Evolutionary conservation across 768 basidiomycete species (phyloP).

Genomic region (Candolleomyces efflorescens): DNA sequence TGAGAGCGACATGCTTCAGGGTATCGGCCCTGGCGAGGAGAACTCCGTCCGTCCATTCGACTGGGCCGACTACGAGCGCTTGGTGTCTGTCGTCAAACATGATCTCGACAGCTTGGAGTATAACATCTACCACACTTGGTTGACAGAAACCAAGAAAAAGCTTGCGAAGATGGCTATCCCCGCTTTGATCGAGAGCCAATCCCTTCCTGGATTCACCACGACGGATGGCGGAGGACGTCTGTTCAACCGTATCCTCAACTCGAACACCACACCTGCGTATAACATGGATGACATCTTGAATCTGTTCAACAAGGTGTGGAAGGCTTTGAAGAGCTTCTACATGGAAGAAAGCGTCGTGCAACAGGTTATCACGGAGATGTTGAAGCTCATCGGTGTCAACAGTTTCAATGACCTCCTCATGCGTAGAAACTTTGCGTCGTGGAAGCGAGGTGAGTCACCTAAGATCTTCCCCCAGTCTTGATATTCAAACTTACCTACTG

Average conservation of each 20-base stretch:
- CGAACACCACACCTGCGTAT: constrained; percentile 84
- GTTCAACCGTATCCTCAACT: constrained; percentile 88
- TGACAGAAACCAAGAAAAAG: constrained; percentile 96
- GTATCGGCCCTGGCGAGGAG: constrained; percentile 95
- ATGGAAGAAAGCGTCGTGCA: constrained; percentile 97
- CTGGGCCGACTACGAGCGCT: constrained; percentile 94
- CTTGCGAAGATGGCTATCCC: constrained; percentile 98
- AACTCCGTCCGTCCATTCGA: constrained; percentile 89
- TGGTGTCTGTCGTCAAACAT: constrained; percentile 98
- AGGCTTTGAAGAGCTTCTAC: constrained; percentile 96
- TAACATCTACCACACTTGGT: constrained; percentile 99
- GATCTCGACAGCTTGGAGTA: constrained; percentile 98
- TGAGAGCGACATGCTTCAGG: constrained; percentile 98
- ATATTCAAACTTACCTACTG: background rate
- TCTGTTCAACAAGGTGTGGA: constrained; percentile 96
- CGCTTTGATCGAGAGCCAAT: constrained; percentile 97
- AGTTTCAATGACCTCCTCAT: constrained; percentile 98
- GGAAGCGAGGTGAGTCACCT: constrained; percentile 84
- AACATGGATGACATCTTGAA: constrained; percentile 99
- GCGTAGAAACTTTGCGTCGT: constrained; percentile 98
- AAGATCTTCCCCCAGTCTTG: background rate
- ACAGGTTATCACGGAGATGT: constrained; percentile 90
- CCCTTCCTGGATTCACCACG: constrained; percentile 95
- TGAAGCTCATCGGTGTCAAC: constrained; percentile 93
- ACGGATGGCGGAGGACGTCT: constrained; percentile 90